Base-by-base conservation (phyloP, 139 green algal genomes). In the Micractinium conductrix region DNA sequence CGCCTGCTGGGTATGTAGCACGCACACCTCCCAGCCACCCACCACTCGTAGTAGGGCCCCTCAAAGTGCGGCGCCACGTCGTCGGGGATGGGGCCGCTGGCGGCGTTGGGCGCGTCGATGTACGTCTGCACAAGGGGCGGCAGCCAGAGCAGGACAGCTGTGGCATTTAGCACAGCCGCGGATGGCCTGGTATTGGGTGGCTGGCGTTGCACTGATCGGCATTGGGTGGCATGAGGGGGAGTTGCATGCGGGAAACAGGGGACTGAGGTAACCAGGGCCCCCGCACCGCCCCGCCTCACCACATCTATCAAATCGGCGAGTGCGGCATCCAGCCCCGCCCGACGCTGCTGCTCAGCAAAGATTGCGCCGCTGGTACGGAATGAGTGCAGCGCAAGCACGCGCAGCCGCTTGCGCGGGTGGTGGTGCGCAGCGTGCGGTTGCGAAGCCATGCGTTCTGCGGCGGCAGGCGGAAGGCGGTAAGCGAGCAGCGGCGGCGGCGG, bases 41-140 rank as follows among this genome's bases (percentile, higher is more conserved):
- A 84, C 76, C 76, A 82, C 73, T 87, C 83, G 22, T 74, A 87
- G 44, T 87, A 87, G 28, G 83, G 83, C 50, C 73, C 75, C 1
- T 79, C 10, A 35, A 91, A 93, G 63, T 85, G 92, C n/a, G 83
- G 85, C 8, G 45, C 30, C 5, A 93, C 91, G 65, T 93, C 91
- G 0, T 88, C 83, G 0, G 91, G 91, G 37, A 93, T 92, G 40
- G 83, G 85, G 0, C 91, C 91, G 53, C 73, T 87, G 53, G 91
- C 91, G 1, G 78, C 37, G 58, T 93, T 91, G 21, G 91, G 91
- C 0, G 91, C 91, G 75, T 93, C 87, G 28, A 91, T 75, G 68
- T 85, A 93, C 1, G 70, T 72, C 80, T 89, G 42, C 63, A 28
- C 44, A 37, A 37, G 1, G 2, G 33, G 28, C 9, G 24, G 60